Evolutionary conservation across 225 moss, liverwort and hornwort genomes (phyloP).

Genomic region (Ulota crispa): DNA sequence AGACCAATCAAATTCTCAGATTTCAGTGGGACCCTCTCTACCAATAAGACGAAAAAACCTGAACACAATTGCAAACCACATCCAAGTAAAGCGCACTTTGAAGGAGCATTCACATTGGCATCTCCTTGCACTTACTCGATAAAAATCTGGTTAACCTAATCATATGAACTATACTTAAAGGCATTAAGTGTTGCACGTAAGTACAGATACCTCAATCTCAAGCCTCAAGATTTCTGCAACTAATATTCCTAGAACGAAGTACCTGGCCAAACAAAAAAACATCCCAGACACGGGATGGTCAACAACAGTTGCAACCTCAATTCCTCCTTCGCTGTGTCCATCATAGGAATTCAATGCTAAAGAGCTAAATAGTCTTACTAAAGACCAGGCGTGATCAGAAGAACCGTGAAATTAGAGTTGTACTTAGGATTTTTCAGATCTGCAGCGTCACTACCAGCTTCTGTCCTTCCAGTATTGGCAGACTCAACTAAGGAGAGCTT

Average conservation of each 20-base stretch:
- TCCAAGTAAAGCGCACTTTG: background rate
- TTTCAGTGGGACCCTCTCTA: no score
- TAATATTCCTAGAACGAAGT: background rate
- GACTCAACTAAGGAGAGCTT: constrained; percentile 27
- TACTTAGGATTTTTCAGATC: background rate
- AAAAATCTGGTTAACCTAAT: background rate
- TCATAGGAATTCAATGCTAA: background rate
- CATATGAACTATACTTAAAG: background rate
- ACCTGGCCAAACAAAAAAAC: background rate
- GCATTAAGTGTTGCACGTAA: background rate
- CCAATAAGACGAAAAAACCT: background rate
- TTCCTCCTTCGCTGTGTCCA: background rate
- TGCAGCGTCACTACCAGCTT: background rate
- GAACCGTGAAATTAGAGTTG: background rate
- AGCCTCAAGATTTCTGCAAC: background rate
- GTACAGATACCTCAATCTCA: background rate
- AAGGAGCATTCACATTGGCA: background rate
- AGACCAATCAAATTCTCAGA: no score
- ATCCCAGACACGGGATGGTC: no score
- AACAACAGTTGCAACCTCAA: background rate
- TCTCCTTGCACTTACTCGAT: background rate
- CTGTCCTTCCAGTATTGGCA: background rate
- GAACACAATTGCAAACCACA: background rate
- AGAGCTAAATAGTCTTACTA: background rate
- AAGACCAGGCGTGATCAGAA: background rate